phyloP scores from a whole-genome alignment of 148 eudicot species.

The Rhododendron henanense region DNA sequence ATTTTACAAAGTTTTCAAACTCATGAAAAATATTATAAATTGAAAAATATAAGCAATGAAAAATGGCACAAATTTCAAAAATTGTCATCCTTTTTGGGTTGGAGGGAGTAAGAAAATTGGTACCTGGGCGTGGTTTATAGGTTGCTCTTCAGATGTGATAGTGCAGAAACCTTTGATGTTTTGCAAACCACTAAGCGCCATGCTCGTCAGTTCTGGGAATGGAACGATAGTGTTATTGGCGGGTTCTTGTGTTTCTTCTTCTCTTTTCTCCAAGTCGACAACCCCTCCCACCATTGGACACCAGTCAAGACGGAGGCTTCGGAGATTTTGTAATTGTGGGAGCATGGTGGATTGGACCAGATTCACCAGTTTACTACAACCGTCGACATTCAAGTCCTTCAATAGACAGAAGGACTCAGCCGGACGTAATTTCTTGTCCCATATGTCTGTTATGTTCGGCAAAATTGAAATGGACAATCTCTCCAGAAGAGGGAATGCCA shows the following conservation, averaged over 20 bases:
- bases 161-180: not conserved
- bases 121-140: not conserved
- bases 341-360: not conserved
- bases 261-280: not conserved
- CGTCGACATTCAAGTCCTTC: accelerated
- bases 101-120: not conserved
- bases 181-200: not conserved
- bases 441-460: not conserved
- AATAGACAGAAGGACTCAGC: not conserved
- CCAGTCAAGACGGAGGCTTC: accelerated
- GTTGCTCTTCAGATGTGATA: not conserved
- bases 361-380: not conserved
- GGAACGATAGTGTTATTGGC: not conserved
- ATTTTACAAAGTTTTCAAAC: too few relatives aligned
- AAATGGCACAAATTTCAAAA: too few relatives aligned
- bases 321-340: not conserved
- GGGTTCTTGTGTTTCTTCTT: not conserved
- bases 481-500: not conserved
- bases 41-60: too few relatives aligned
- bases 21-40: too few relatives aligned
- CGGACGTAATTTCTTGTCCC: not conserved
- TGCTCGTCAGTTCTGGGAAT: not conserved
- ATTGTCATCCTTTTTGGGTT: too few relatives aligned
- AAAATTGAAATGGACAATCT: accelerated
- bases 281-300: not conserved